Percentiles rank a stretch among this genome's conserved stretches.
phyloP scores from a whole-genome alignment of 2,329 filamentous ascomycete species.

The Hypoxylon sp. region DNA sequence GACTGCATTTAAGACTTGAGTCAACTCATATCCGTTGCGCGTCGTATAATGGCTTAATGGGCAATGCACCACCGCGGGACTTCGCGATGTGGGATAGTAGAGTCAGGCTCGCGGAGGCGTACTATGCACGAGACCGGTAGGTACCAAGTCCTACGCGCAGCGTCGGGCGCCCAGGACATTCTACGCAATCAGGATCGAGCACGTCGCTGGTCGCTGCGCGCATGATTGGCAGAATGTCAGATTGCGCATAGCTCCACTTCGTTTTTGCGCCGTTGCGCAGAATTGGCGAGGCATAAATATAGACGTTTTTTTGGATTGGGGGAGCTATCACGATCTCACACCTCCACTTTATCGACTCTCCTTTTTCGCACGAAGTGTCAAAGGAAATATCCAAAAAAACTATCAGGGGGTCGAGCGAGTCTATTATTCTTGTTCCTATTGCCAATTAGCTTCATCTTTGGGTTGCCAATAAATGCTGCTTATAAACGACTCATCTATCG shows the following conservation, averaged over 20 bases:
- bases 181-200: constrained; percentile 36
- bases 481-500: constrained; percentile 23
- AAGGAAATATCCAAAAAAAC: constrained; percentile 7
- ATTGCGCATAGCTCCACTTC: constrained; percentile 36
- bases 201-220: constrained; percentile 42
- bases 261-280: constrained; percentile 45
- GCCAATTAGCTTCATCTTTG: constrained; percentile 3
- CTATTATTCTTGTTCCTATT: constrained; percentile 11
- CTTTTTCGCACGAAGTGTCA: too few species aligned
- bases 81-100: constrained; percentile 17
- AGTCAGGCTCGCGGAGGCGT: constrained; percentile 25
- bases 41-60: not conserved
- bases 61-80: constrained; percentile 1
- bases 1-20: not conserved
- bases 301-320: constrained; percentile 8
- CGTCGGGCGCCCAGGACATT: constrained; percentile 16
- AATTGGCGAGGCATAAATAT: constrained; percentile 37
- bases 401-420: constrained; percentile 5
- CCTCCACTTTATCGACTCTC: constrained; percentile 7
- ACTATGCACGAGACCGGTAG: constrained; percentile 22
- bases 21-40: constrained; percentile 6
- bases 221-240: constrained; percentile 41
- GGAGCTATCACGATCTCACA: constrained; percentile 9
- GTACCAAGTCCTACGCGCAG: constrained; percentile 19
- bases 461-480: constrained; percentile 25